Base-by-base conservation (phyloP, 192 early-diverging fungal species). In the Coemansia sp. region DNA sequence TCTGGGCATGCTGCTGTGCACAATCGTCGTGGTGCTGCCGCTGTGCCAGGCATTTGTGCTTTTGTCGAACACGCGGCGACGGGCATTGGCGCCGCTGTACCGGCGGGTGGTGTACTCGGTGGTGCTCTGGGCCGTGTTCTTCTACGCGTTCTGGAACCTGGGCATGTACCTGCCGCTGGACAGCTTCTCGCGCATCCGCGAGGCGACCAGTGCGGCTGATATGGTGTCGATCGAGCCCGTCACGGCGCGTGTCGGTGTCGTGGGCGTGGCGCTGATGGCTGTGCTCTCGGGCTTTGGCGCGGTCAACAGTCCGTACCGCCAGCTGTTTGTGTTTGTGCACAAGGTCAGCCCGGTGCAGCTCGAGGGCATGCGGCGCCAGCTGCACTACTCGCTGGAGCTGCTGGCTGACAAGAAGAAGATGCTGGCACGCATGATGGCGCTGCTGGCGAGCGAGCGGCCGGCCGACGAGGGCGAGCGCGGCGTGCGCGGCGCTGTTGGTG, bases 241-340 rank as follows among this genome's bases (percentile, higher is more conserved):
- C 5, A 90, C 95, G 43, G 88, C 86, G 34, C 80, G 93, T 27
- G 85, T 92, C 5, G 86, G 92, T 11, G 81, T 93, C 14, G 77
- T 98, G 14, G 95, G 95, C 40, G 93, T 98, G 23, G 91, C 91
- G 0, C 71, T 95, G 39, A 98, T 93, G 85, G 91, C 95, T 1
- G 73, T 90, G 7, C 72, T 98, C 8, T 94, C 95, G 1, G 95
- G 93, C 15, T 95, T 95, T 67, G 93, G 91, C 53, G 93, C 91
- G 4, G 92, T 98, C 19, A 89, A 92, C 60, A 85, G 85, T 24
- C 95, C 95, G 0, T 95, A 92, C 66, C 85, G 83, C 14, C 88
- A 88, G 24, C 77, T 95, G 35, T 85, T 80, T 53, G 82, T 88
- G 42, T 95, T 94, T 76, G 61, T 90, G 20, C 82, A 85, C 81